Evolutionary conservation across 208 protist species (phyloP).

Genomic region (Leishmania braziliensis): DNA sequence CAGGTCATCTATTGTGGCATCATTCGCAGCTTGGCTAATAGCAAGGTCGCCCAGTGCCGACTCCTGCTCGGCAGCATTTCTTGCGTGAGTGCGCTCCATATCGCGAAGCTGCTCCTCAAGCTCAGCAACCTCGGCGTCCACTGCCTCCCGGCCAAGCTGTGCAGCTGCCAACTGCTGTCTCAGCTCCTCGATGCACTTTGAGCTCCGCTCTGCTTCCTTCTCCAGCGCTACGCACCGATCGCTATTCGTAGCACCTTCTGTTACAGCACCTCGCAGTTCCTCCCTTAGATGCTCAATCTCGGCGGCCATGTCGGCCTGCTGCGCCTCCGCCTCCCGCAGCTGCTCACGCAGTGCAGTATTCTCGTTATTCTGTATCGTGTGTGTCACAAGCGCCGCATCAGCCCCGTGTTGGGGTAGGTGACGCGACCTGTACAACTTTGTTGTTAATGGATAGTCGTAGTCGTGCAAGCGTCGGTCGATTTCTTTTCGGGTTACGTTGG

Average conservation of each 20-base stretch:
- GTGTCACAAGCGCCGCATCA: background rate
- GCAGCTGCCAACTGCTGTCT: background rate
- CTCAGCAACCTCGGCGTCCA: background rate
- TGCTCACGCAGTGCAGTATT: background rate
- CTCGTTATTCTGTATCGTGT: background rate
- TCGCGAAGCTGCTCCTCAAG: background rate
- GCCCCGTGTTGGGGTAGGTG: background rate
- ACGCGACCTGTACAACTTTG: background rate
- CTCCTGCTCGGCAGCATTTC: too few species aligned
- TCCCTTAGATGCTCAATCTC: background rate
- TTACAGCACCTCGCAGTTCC: background rate
- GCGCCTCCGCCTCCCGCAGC: constrained; percentile 8
- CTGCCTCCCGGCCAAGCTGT: background rate
- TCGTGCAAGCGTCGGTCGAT: background rate
- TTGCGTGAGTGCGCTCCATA: too few species aligned
- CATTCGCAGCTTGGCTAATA: too few species aligned
- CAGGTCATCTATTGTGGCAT: too few species aligned
- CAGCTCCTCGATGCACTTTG: background rate
- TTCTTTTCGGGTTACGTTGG: background rate
- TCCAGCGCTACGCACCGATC: background rate
- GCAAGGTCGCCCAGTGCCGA: too few species aligned
- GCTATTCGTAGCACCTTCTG: background rate
- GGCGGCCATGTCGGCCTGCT: too few species aligned
- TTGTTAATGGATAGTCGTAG: background rate
- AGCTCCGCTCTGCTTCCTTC: background rate